Base-by-base conservation (phyloP, 106 monocot species). In the Dioscorea zingiberensis region DNA sequence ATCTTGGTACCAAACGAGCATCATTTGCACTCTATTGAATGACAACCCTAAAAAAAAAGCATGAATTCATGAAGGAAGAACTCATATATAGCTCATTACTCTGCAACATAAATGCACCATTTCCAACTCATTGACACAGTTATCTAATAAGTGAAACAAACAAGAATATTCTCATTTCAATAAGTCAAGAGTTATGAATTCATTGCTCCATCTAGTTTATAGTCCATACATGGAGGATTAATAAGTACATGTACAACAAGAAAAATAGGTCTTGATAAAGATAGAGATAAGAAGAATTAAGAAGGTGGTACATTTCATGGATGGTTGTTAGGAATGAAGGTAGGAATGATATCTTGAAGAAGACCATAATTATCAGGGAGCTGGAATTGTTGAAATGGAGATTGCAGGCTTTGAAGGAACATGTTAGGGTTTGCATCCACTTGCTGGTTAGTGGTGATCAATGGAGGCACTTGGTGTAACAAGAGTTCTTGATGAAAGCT, bases 261-360 rank as follows among this genome's bases (percentile, higher is more conserved):
- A 59, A 13, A 38, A 0, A 38, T 38, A 38, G 38, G 6, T 38
- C 38, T 38, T 38, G 38, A 38, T 38, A 38, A 10, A 38, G 18
- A 18, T 18, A 19, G 13, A 38, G 10, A n/a, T 7, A 51, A 51
- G 51, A 22, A 14, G 14, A 3, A 23, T 25, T 26, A 18, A 65
- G 14, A 25, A 51, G 26, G 32, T 45, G 25, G 49, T 66, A 6
- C 54, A 16, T 21, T 77, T 62, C 73, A 69, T 11, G 38, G 38
- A 38, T 77, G 76, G 58, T 54, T 45, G 69, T 32, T 68, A 53
- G 71, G 73, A 46, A 74, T 59, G 62, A 79, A 71, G 25, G 79
- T 59, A 2, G 78, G 78, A 49, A 89, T 66, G 18, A 87, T 71
- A 70, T 93, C 85, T 64, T 89, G 83, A 30, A 93, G 76, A 10